phyloP scores from a whole-genome alignment of 73 alveolate species.

The Diophrys sp. region DNA sequence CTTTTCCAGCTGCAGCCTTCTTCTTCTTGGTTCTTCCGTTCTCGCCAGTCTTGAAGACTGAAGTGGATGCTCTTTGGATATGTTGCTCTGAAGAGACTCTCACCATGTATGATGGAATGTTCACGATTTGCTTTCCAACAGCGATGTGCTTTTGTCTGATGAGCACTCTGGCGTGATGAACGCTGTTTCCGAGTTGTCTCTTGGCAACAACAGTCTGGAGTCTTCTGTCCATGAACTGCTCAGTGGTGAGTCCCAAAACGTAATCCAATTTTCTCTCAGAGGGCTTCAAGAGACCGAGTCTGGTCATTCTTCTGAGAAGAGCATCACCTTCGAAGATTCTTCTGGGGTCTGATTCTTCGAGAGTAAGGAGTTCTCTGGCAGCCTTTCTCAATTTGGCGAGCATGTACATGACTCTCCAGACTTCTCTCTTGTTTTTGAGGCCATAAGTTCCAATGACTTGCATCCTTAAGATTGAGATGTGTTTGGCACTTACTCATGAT shows the following conservation, averaged over 20 bases:
- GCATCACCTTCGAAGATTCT: conserved; percentile 96
- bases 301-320: conserved; percentile 94
- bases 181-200: conserved; percentile 74
- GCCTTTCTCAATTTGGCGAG: conserved; percentile 98
- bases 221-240: conserved; percentile 96
- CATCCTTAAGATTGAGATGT: conserved; percentile 42
- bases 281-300: conserved; percentile 91
- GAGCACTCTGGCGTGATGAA: conserved; percentile 97
- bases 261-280: conserved; percentile 93
- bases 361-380: conserved; percentile 95
- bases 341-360: conserved; percentile 93
- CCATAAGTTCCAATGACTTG: conserved; percentile 96
- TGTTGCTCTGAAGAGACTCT: conserved; percentile 93
- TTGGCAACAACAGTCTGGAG: conserved; percentile 95
- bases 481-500: conserved; percentile 71
- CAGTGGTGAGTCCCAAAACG: conserved; percentile 92
- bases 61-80: conserved; percentile 86
- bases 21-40: conserved; percentile 85
- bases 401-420: conserved; percentile 88
- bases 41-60: conserved; percentile 80
- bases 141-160: conserved; percentile 97
- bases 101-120: conserved; percentile 96
- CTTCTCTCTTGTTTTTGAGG: conserved; percentile 98
- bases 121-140: conserved; percentile 95
- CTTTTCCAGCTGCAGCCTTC: conserved; percentile 62